Evolutionary conservation across 2,329 filamentous ascomycete genomes (phyloP), one percentile per base, ranked within the genome.

Genomic region (Didymella pomorum): DNA sequence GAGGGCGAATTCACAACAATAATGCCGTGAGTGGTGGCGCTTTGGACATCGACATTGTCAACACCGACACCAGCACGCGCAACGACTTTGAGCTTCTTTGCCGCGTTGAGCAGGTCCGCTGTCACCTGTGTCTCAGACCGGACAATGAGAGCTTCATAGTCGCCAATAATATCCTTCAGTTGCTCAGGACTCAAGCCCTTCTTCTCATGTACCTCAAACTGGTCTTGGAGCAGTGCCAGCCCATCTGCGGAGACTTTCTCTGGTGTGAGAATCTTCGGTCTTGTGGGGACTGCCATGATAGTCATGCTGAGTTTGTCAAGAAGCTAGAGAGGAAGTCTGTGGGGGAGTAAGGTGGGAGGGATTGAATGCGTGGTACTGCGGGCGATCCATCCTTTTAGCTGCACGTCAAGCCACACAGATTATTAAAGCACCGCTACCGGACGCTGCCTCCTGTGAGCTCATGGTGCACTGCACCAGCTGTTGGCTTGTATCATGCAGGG

Each of bases 41-140:
- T 85, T 31, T 86, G 81, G 0, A 94, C 88, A 71, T 94, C 83
- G 47, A 95, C 91, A 78, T 94, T 93, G 78, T 94, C 90, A 23
- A 94, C 90, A 29, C 64, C 91, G 1, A 94, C 91, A 12, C 91
- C 91, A 12, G 91, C 91, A 60, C 91, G 83, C 2, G 90, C 91
- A 21, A 95, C 90, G 9, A 94, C 91, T 64, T 89, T 89, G 50
- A 94, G 82, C 58, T 86, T 89, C 65, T 82, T 85, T 10, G 86
- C 90, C 1, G 87, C 88, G 12, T 80, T 77, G 12, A 94, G 82
- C 0, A 94, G 82, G 2, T 83, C 79, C 0, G 88, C 83, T 0
- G 89, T 93, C 59, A 94, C 90, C 71, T 93, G 90, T 1, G 91
- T 94, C 77, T 93, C 91, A 35, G 90, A 93, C 2, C 91, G 87